Base-by-base conservation (phyloP, 768 basidiomycete species). In the Podaxis rugospora region DNA sequence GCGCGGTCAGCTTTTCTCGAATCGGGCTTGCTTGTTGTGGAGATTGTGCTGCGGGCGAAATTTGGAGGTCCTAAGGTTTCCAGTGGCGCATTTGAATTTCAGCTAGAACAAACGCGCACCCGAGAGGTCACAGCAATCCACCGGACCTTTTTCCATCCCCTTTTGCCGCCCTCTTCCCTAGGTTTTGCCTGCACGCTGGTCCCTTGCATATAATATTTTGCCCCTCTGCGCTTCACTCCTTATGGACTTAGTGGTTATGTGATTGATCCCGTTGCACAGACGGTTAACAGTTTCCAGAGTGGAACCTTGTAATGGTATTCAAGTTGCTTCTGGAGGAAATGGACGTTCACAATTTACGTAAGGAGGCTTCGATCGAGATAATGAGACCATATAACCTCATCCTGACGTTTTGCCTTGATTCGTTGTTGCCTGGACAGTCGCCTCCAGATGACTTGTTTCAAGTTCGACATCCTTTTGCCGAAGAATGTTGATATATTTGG, bases 201-300 rank as follows among this genome's bases (percentile, higher is more conserved):
- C 7, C 28, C 28, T 42, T 42, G 1, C 6, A 42, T 42, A 42
- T 5, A 42, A 42, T 5, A 42, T 49, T 49, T 11, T 49, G 11
- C 21, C 21, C 47, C 25, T 49, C 25, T 13, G 13, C 21, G 47
- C 11, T 18, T 21, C 21, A 21, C 46, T 36, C 44, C n/a, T 47
- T 36, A 57, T 23, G 55, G 44, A 28, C 27, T 6, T 27, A 56
- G 27, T 46, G 6, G 40, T 55, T 55, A 46, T 56, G 55, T 55
- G 42, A 46, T 49, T 21, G 55, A 49, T 57, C 16, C 9, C 47
- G 42, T 36, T 9, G 42, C 28, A 47, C 18, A 44, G 44, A 32
- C 11, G 55, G 3, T 57, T 47, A 47, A 32, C 42, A 32, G 21
- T 36, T 57, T 57, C 47, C 32, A 47, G 55, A 49, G 55, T 57